Percentiles rank a stretch among this genome's conserved stretches.
Conservation (phyloP, 2,329 filamentous ascomycete genomes). For the Aspergillus bombycis region DNA sequence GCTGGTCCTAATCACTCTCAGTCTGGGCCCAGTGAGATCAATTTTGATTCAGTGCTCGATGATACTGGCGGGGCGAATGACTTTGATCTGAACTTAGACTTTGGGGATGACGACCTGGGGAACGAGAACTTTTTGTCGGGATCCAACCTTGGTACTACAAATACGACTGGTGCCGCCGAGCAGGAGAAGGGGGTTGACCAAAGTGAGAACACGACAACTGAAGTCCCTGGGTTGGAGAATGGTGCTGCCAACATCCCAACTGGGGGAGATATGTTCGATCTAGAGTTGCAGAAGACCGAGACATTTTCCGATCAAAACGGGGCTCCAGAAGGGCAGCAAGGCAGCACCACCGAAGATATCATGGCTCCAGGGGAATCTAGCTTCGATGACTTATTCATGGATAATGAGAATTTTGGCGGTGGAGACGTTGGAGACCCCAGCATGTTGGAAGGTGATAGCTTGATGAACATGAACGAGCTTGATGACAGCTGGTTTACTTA, state of each 20-base stretch:
- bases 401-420: conserved; percentile 40
- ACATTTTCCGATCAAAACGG: conserved; percentile 24
- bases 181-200: conserved; percentile 21
- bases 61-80: conserved; percentile 36
- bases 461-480: conserved; percentile 45
- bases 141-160: conserved; percentile 30
- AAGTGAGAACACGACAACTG: conserved; percentile 26
- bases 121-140: conserved; percentile 44
- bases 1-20: conserved; percentile 27
- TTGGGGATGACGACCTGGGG: conserved; percentile 42
- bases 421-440: conserved; percentile 34
- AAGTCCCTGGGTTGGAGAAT: conserved; percentile 36
- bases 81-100: conserved; percentile 45
- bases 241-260: conserved; percentile 33
- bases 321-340: conserved; percentile 22
- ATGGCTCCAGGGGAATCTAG: conserved; percentile 47
- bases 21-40: conserved; percentile 36
- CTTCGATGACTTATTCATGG: conserved; percentile 51
- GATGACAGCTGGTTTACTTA: conserved; percentile 45
- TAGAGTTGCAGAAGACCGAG: conserved; percentile 38
- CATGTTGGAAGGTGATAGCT: conserved; percentile 39
- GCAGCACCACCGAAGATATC: conserved; percentile 35
- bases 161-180: conserved; percentile 19
- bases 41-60: conserved; percentile 46
- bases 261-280: conserved; percentile 40